Conservation (phyloP, 1,139 yeast species). For the Candida glucosophila region DNA sequence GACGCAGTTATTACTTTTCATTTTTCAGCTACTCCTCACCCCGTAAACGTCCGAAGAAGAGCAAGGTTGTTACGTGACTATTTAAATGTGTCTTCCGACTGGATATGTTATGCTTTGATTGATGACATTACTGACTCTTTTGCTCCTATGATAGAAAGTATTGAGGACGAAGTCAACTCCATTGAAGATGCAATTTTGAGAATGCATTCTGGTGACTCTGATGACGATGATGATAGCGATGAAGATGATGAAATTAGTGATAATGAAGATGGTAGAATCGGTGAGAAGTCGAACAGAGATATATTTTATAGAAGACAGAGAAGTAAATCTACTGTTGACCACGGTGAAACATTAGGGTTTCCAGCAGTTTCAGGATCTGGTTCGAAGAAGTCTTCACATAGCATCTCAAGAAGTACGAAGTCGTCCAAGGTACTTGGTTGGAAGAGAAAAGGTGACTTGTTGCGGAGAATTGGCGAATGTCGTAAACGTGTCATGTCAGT, state of each 20-base stretch:
- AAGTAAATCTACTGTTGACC: slow-evolving; percentile 33
- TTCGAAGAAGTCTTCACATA: slow-evolving; percentile 12
- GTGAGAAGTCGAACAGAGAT: slow-evolving; percentile 9
- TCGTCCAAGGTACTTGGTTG: slow-evolving; percentile 61
- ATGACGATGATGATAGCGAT: slow-evolving; percentile 32
- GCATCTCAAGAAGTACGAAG: slow-evolving; percentile 20
- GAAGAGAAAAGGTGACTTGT: slow-evolving; percentile 91
- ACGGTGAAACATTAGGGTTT: slow-evolving; percentile 9
- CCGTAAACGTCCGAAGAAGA: slow-evolving; percentile 88
- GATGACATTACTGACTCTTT: slow-evolving; percentile 97
- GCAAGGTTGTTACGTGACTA: slow-evolving; percentile 83
- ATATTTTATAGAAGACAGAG: slow-evolving; percentile 31
- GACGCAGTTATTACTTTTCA: slow-evolving; percentile 92
- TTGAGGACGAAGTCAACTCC: slow-evolving; percentile 84
- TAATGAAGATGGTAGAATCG: slow-evolving; percentile 7
- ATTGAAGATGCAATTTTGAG: slow-evolving; percentile 85
- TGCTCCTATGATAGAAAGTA: slow-evolving; percentile 91
- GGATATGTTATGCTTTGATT: slow-evolving; percentile 94
- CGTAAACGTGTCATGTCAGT: slow-evolving; percentile 91
- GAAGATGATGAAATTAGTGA: slow-evolving; percentile 28
- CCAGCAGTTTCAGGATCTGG: slow-evolving; percentile 2
- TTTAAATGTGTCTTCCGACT: slow-evolving; percentile 83
- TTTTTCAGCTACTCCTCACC: slow-evolving; percentile 92
- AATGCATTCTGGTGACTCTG: slow-evolving; percentile 67
- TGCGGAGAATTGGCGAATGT: slow-evolving; percentile 89